A percentile compares a stretch with the other conserved stretches of the same genome.
Evolutionary conservation across 768 basidiomycete genomes (phyloP).

Genomic region (Clathrus columnatus): DNA sequence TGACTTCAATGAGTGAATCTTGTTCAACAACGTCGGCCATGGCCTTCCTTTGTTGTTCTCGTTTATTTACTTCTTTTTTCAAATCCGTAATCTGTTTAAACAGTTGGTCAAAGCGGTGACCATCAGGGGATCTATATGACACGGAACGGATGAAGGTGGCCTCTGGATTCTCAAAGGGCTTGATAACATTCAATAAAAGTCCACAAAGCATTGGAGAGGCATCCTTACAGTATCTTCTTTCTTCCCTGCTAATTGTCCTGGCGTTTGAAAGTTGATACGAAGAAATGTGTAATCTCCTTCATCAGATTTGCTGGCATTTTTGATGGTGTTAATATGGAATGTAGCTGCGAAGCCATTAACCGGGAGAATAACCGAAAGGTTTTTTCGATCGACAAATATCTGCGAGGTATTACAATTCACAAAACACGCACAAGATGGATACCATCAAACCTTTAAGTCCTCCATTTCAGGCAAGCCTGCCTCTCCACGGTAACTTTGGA

Average conservation of each 20-base stretch:
- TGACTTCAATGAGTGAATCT: conserved; percentile 79
- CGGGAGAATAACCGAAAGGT: conserved; percentile 83
- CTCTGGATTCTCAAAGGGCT: conserved; percentile 96
- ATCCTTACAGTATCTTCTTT: conserved; percentile 87
- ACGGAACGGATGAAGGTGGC: conserved; percentile 94
- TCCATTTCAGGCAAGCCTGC: conserved; percentile 83
- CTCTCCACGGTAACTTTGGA: conserved; percentile 96
- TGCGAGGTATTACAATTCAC: conserved; percentile 23
- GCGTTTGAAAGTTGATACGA: conserved; percentile 97
- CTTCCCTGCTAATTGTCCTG: conserved; percentile 93
- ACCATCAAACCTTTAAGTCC: conserved; percentile 59
- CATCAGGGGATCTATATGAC: conserved; percentile 86
- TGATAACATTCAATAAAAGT: conserved; percentile 3
- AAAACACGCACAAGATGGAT: background rate
- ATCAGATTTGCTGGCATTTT: conserved; percentile 95
- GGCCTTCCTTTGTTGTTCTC: conserved; percentile 96
- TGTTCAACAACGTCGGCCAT: conserved; percentile 98
- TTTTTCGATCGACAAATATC: conserved; percentile 89
- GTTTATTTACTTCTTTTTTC: conserved; percentile 95
- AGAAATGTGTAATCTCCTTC: conserved; percentile 93
- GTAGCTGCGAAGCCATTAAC: conserved; percentile 94
- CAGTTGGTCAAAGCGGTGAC: conserved; percentile 80
- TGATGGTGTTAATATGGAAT: conserved; percentile 97
- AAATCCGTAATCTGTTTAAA: conserved; percentile 89
- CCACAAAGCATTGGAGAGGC: conserved; percentile 4